Base-by-base conservation (phyloP, 2,329 filamentous ascomycete genomes). In the Penicillium paneum region DNA sequence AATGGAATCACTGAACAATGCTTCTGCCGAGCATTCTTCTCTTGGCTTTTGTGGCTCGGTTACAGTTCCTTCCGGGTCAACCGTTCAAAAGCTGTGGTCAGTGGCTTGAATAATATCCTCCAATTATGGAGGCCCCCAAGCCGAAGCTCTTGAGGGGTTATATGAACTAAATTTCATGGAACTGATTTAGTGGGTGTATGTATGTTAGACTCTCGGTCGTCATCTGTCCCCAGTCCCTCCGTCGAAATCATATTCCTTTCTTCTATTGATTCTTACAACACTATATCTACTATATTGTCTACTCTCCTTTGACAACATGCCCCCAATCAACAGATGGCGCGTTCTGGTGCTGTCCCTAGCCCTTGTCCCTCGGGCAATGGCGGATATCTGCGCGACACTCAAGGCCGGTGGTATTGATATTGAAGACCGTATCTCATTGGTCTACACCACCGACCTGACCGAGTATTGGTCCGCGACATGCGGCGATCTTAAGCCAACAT, bases 391-490 rank as follows among this genome's bases (percentile, higher is more conserved):
- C 61, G 69, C 69, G 12, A 67, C 64, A 3, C 67, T 78, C n/a
- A 58, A 69, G 35, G 61, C 61, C 15, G 67, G 68, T 2, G 64
- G 65, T 5, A 73, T 76, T 45, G 52, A 68, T 13, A 58, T 75
- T 24, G 64, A 74, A 49, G 63, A 67, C 26, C 66, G 63, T 8
- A 52, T 71, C 0, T 62, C 71, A 6, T 15, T 70, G 8, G 61
- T 63, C 13, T 80, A 79, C 59, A 66, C 59, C 10, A 47, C 47
- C 2, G 76, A 77, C 41, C 66, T 78, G 59, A 65, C 62, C 8
- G 65, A 78, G 21, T 79, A 80, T 64, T 79, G 78, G 77, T 81
- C 78, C 3, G 72, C 72, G 2, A 65, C 69, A 19, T 76, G 76
- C 52, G 67, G 74, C 15, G 71, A 72, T 39, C 70, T 79, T 26